phyloP scores from a whole-genome alignment of 306 rosid genomes.

The Arachis stenosperma region DNA sequence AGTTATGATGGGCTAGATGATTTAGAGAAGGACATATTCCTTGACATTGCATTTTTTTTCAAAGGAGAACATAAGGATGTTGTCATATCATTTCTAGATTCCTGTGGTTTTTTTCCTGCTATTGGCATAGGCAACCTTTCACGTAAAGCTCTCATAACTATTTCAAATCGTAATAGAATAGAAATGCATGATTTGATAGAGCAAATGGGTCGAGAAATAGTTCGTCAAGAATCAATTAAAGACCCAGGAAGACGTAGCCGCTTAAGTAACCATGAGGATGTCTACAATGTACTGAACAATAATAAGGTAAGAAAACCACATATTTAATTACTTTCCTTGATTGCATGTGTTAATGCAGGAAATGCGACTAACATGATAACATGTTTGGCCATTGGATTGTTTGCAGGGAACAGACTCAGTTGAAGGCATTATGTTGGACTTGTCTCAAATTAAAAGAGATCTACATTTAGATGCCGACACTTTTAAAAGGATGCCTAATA shows the following conservation, averaged over 20 bases:
- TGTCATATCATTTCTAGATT: not conserved
- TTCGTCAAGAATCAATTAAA: slow-evolving; percentile 11
- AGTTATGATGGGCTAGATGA: not conserved
- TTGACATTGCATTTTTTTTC: slow-evolving; percentile 1
- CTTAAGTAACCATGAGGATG: not conserved
- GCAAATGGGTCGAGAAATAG: slow-evolving; percentile 5
- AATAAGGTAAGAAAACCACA: not conserved
- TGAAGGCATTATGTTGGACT: not conserved
- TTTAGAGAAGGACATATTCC: not conserved
- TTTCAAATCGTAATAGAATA: not conserved
- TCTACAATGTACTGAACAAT: not conserved
- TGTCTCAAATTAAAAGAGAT: not conserved
- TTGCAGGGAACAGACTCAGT: not conserved
- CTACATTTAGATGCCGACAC: not conserved
- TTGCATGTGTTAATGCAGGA: not conserved
- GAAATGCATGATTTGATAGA: slow-evolving; percentile 4
- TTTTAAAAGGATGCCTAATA: not conserved
- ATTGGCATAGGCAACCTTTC: not conserved
- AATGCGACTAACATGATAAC: not conserved
- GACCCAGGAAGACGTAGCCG: not conserved
- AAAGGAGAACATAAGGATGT: not conserved
- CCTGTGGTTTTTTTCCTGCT: not conserved
- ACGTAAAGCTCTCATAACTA: not conserved
- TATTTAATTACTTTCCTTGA: not conserved
- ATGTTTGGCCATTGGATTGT: not conserved